A percentile compares a stretch with the other conserved stretches of the same genome.
phyloP scores from a whole-genome alignment of 1,139 yeast species.

The Zygotorulaspora mrakii region DNA sequence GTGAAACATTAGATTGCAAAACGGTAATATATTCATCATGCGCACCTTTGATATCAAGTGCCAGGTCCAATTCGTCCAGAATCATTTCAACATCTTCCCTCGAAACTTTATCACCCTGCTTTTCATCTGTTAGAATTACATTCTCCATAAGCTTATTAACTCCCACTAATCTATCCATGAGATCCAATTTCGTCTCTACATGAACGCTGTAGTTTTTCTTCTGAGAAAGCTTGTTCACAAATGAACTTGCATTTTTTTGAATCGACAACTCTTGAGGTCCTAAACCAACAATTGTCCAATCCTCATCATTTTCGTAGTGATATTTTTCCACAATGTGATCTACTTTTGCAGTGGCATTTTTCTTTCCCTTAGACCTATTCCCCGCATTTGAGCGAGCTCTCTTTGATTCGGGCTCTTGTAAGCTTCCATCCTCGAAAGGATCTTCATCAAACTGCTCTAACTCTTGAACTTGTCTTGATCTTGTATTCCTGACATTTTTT shows the following conservation, averaged over 20 bases:
- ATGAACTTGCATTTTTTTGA: constrained; percentile 19
- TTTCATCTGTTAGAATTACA: constrained; percentile 12
- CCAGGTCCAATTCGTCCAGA: constrained; percentile 31
- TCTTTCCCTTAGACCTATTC: constrained; percentile 12
- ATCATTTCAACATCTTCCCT: constrained; percentile 28
- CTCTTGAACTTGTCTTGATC: constrained; percentile 18
- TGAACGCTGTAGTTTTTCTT: constrained; percentile 31
- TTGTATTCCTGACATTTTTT: constrained; percentile 13
- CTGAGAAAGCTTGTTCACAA: constrained; percentile 30
- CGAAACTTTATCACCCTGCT: constrained; percentile 6
- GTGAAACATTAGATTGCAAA: constrained; percentile 29
- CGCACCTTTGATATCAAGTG: constrained; percentile 26
- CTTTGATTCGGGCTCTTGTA: constrained; percentile 7
- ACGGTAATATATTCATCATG: constrained; percentile 30
- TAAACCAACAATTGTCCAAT: constrained; percentile 34
- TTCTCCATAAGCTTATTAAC: constrained; percentile 26
- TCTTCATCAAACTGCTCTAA: constrained; percentile 13
- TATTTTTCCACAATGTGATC: constrained; percentile 20
- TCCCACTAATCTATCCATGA: constrained; percentile 27
- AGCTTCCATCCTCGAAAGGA: constrained; percentile 12
- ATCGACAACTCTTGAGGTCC: constrained; percentile 35
- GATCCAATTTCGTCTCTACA: constrained; percentile 28
- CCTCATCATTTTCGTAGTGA: constrained; percentile 34
- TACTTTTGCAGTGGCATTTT: constrained; percentile 8
- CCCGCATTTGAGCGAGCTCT: constrained; percentile 10